Conservation (phyloP, 2,329 filamentous ascomycete species). For the Periconia sp. region DNA sequence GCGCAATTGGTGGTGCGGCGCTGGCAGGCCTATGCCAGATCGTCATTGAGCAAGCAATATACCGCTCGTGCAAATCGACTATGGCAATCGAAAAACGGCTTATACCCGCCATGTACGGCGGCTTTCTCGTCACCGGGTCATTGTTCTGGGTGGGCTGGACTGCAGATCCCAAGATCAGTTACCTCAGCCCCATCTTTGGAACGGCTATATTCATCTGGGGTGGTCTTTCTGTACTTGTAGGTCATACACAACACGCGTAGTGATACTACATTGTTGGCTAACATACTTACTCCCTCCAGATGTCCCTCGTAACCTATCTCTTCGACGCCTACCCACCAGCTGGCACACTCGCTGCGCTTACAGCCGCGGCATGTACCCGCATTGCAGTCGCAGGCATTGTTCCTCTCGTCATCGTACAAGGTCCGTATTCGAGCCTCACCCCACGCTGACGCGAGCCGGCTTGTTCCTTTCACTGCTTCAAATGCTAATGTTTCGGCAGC, state of each 20-base stretch:
- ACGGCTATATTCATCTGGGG: slow-evolving; percentile 39
- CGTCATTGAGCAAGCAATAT: slow-evolving; percentile 28
- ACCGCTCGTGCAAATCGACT: slow-evolving; percentile 10
- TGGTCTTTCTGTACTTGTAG: slow-evolving; percentile 27
- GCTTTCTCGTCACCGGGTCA: slow-evolving; percentile 26
- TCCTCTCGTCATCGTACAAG: slow-evolving; percentile 36
- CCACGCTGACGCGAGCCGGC: too few species aligned
- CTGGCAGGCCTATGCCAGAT: slow-evolving; percentile 28
- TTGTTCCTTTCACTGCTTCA: neutral
- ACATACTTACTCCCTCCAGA: slow-evolving; percentile 15
- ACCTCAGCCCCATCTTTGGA: slow-evolving; percentile 33
- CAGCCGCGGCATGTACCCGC: slow-evolving; percentile 31
- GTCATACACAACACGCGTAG: slow-evolving; percentile 1
- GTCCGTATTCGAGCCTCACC: too few species aligned
- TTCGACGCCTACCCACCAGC: slow-evolving; percentile 42
- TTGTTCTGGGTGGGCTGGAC: slow-evolving; percentile 43
- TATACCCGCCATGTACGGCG: slow-evolving; percentile 39
- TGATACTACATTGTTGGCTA: neutral
- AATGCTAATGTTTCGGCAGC: slow-evolving; percentile 5
- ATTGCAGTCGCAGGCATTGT: slow-evolving; percentile 32
- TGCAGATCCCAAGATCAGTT: slow-evolving; percentile 27
- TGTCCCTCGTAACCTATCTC: slow-evolving; percentile 39
- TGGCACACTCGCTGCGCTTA: slow-evolving; percentile 39
- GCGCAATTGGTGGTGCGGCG: slow-evolving; percentile 33
- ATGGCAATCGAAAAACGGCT: slow-evolving; percentile 36